Percentiles rank a stretch among this genome's conserved stretches.
Evolutionary conservation across 495 filamentous ascomycete genomes (phyloP).

Genomic region (Talaromyces thailandensis): DNA sequence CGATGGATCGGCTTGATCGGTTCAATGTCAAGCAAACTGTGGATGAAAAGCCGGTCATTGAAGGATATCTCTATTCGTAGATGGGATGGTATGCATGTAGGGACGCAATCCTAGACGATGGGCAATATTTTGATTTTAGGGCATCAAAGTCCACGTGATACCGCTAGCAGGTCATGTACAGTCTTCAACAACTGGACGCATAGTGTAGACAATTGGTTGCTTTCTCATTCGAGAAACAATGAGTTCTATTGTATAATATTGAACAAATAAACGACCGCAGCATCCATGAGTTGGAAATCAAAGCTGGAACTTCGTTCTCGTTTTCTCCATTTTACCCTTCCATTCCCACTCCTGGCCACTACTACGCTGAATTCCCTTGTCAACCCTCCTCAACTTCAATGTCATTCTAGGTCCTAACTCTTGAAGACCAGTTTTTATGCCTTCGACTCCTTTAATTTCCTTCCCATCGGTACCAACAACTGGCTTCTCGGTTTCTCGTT

Average conservation of each 20-base stretch:
- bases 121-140: background rate
- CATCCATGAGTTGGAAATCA: conserved; percentile 22
- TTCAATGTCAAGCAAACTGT: too few relatives aligned
- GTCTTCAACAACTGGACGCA: background rate
- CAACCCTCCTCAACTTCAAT: conserved; percentile 79
- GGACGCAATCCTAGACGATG: conserved; percentile 4
- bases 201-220: background rate
- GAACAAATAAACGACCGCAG: background rate
- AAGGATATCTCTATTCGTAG: background rate
- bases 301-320: conserved; percentile 85
- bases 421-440: conserved; percentile 74
- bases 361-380: conserved; percentile 75
- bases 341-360: conserved; percentile 91
- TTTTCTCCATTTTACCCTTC: conserved; percentile 89
- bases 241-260: background rate
- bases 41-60: too few relatives aligned
- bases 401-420: conserved; percentile 82
- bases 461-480: conserved; percentile 84
- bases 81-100: conserved; percentile 9
- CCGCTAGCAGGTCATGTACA: background rate
- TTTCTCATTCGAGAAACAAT: background rate
- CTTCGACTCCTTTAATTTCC: conserved; percentile 70
- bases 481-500: conserved; percentile 72
- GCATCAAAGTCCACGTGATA: background rate
- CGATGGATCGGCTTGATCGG: too few relatives aligned